A percentile compares a stretch with the other conserved stretches of the same genome.
These are phyloP conservation scores for Cocos nucifera DNA, from an alignment of 176 grass and related monocot genomes.

Conservation along the genomic window DNA sequence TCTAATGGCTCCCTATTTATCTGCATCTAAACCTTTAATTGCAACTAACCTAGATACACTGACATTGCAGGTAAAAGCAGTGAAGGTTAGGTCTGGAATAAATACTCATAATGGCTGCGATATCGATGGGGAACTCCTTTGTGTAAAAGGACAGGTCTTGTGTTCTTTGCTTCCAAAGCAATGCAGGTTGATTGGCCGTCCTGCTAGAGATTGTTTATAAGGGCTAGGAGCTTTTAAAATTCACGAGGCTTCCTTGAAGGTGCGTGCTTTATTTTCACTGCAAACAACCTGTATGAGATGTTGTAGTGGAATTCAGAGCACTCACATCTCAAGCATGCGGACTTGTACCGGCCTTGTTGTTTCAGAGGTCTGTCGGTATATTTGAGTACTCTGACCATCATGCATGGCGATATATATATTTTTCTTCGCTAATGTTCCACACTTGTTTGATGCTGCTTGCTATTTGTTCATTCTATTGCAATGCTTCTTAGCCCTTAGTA, in stretches of 20 bases:
- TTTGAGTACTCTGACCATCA: constrained; percentile 37
- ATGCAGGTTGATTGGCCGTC: background rate
- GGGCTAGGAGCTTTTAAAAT: constrained; percentile 20
- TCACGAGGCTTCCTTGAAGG: constrained; percentile 11
- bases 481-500: too few species aligned
- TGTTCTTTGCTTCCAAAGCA: constrained; percentile 66
- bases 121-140: constrained; percentile 74
- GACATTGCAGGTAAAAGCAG: constrained; percentile 62
- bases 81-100: constrained; percentile 46
- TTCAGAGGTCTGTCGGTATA: constrained; percentile 38
- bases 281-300: constrained; percentile 29
- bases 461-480: too few species aligned
- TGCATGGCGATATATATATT: too few species aligned
- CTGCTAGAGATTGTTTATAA: constrained; percentile 30
- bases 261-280: constrained; percentile 28
- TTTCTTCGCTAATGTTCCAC: too few species aligned
- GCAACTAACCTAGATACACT: background rate
- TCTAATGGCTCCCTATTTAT: too few species aligned
- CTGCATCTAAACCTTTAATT: too few species aligned
- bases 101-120: constrained; percentile 63
- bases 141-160: constrained; percentile 29
- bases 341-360: constrained; percentile 9
- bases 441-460: too few species aligned
- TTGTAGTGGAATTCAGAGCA: constrained; percentile 17
- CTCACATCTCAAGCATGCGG: constrained; percentile 11